Percentiles rank a stretch among this genome's conserved stretches.
phyloP scores from a whole-genome alignment of 2,329 filamentous ascomycete species.

The Aureobasidium leucospermi region DNA sequence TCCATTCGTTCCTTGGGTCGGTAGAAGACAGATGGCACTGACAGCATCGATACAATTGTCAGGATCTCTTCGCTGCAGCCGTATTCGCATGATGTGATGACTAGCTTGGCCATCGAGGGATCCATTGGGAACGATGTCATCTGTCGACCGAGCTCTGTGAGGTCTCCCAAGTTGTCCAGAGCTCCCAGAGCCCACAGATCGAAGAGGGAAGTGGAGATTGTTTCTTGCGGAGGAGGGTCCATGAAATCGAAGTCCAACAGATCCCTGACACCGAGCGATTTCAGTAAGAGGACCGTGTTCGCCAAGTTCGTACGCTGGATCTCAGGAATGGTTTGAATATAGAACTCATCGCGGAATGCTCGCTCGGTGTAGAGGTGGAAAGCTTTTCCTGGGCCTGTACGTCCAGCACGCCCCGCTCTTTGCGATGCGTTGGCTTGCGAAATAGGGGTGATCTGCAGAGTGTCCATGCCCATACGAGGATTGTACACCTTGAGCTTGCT shows the following conservation, averaged over 20 bases:
- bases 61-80: constrained; percentile 96
- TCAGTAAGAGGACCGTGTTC: constrained; percentile 89
- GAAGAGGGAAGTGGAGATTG: constrained; percentile 93
- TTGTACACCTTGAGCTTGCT: constrained; percentile 99
- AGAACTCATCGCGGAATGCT: constrained; percentile 92
- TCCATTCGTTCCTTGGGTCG: constrained; percentile 93
- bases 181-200: constrained; percentile 95
- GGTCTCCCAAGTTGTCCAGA: constrained; percentile 84
- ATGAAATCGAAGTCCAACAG: constrained; percentile 97
- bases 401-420: constrained; percentile 83
- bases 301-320: constrained; percentile 94
- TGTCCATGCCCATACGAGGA: constrained; percentile 98
- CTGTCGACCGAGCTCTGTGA: constrained; percentile 76
- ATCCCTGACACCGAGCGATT: constrained; percentile 89
- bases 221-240: constrained; percentile 97
- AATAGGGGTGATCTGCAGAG: constrained; percentile 92
- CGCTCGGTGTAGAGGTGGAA: constrained; percentile 92
- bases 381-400: constrained; percentile 91
- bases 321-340: constrained; percentile 93
- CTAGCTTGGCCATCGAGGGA: constrained; percentile 84
- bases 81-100: constrained; percentile 79
- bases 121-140: constrained; percentile 99
- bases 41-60: constrained; percentile 96
- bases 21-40: constrained; percentile 94
- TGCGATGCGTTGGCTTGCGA: constrained; percentile 95